Percentiles rank a stretch among this genome's conserved stretches.
Conservation (phyloP, 2,329 filamentous ascomycete genomes). For the Alternaria burnsii region DNA sequence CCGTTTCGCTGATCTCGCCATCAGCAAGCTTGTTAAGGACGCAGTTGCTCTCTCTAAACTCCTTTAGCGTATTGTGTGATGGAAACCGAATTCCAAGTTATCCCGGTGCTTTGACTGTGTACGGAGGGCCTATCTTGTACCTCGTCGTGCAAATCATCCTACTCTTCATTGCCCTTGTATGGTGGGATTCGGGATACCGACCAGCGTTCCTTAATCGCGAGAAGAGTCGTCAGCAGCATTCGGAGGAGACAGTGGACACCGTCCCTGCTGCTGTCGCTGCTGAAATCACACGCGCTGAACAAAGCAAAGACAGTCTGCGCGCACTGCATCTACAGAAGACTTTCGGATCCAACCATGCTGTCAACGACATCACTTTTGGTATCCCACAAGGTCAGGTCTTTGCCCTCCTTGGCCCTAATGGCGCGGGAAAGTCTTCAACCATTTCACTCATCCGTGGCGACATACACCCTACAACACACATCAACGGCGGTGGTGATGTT, state of each 20-base stretch:
- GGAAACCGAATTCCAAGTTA: slow-evolving; percentile 70
- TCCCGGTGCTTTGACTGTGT: slow-evolving; percentile 75
- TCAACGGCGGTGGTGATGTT: slow-evolving; percentile 74
- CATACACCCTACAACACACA: slow-evolving; percentile 70
- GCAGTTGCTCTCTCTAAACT: slow-evolving; percentile 79
- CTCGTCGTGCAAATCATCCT: slow-evolving; percentile 76
- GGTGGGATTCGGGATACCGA: slow-evolving; percentile 76
- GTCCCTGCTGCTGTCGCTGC: slow-evolving; percentile 67
- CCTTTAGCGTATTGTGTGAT: slow-evolving; percentile 80
- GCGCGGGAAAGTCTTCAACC: slow-evolving; percentile 89
- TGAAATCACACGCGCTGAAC: slow-evolving; percentile 70
- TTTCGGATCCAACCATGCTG: slow-evolving; percentile 75
- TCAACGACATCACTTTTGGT: slow-evolving; percentile 88
- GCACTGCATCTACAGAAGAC: slow-evolving; percentile 82
- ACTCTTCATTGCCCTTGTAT: slow-evolving; percentile 77
- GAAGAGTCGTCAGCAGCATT: slow-evolving; percentile 49
- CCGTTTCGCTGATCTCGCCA: slow-evolving; percentile 76
- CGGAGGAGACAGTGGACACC: slow-evolving; percentile 54
- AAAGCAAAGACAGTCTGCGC: slow-evolving; percentile 73
- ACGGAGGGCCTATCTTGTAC: slow-evolving; percentile 86
- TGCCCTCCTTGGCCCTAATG: slow-evolving; percentile 87
- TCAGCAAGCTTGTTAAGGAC: slow-evolving; percentile 78
- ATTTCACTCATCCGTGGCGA: slow-evolving; percentile 93
- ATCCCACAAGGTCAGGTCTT: slow-evolving; percentile 84
- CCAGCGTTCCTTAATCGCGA: slow-evolving; percentile 61